A percentile compares a stretch with the other conserved stretches of the same genome.
Conservation (phyloP, 768 basidiomycete genomes). For the Auricularia cornea region DNA sequence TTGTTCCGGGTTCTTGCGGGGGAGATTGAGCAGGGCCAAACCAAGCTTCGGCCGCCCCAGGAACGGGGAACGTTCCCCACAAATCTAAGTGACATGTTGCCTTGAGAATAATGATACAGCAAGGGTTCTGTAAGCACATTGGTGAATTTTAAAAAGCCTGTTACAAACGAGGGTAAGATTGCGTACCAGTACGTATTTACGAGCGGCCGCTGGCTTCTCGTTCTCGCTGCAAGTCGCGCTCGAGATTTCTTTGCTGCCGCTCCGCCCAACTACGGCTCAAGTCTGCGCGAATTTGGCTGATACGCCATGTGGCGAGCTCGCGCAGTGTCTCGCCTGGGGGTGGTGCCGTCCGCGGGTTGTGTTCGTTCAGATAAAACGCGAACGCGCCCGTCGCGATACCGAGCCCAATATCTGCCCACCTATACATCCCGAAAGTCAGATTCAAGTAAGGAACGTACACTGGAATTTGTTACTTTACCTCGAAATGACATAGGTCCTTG, state of each 20-base stretch:
- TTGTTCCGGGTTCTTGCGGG: too few species aligned
- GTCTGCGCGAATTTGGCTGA: neutral
- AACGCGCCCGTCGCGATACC: constrained; percentile 71
- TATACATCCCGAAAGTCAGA: neutral
- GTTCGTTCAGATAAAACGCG: constrained; percentile 76
- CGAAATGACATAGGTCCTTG: neutral
- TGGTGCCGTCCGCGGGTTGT: constrained; percentile 63
- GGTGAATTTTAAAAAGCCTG: too few species aligned
- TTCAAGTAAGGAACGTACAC: neutral
- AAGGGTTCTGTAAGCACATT: too few species aligned
- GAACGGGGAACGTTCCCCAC: too few species aligned
- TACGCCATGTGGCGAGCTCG: constrained; percentile 47
- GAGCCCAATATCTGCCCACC: constrained; percentile 47
- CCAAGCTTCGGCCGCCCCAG: too few species aligned
- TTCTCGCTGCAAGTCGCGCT: neutral
- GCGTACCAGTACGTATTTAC: too few species aligned
- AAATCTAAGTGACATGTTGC: too few species aligned
- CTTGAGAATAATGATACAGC: too few species aligned
- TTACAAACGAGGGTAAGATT: too few species aligned
- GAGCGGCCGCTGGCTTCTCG: neutral
- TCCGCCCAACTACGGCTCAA: neutral
- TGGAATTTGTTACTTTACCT: neutral
- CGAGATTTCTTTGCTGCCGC: neutral
- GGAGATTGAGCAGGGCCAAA: too few species aligned
- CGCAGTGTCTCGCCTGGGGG: constrained; percentile 45